phyloP scores from a whole-genome alignment of 495 filamentous ascomycete genomes.

The Aspergillus bridgeri region DNA sequence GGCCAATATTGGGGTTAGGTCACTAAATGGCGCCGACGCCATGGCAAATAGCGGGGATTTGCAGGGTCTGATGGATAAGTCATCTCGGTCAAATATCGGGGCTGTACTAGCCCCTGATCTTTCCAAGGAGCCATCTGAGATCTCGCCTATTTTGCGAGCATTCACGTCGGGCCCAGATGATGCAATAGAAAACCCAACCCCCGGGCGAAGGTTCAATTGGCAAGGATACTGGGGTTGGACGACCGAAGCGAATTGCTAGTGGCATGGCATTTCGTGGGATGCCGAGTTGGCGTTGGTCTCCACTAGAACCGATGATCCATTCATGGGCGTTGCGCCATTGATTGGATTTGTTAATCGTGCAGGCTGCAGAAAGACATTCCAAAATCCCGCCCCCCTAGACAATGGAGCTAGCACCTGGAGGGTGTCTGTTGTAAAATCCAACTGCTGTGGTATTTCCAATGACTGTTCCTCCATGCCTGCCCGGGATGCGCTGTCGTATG shows the following conservation, averaged over 20 bases:
- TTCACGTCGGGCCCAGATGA: neutral
- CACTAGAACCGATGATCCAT: no score
- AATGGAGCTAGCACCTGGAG: neutral
- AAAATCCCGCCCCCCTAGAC: no score
- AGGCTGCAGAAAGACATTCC: no score
- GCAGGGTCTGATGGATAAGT: constrained; percentile 1
- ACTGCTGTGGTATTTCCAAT: neutral
- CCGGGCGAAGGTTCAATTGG: neutral
- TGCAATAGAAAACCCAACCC: neutral
- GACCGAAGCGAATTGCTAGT: neutral
- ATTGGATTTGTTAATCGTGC: no score
- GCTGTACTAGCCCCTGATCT: constrained; percentile 7
- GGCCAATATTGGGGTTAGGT: neutral
- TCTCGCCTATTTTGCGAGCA: neutral
- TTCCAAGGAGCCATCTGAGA: neutral
- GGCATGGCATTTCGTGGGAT: neutral
- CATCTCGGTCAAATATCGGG: constrained; percentile 23
- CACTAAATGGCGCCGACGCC: neutral
- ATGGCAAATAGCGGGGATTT: neutral
- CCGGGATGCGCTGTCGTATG: neutral
- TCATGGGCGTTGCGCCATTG: no score
- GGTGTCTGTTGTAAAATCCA: neutral
- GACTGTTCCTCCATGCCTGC: neutral
- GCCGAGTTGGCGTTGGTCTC: neutral
- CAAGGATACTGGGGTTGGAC: neutral